These are phyloP conservation scores for Exophiala sp. DNA, from an alignment of 2,329 filamentous ascomycete species.

Conservation along the genomic window DNA sequence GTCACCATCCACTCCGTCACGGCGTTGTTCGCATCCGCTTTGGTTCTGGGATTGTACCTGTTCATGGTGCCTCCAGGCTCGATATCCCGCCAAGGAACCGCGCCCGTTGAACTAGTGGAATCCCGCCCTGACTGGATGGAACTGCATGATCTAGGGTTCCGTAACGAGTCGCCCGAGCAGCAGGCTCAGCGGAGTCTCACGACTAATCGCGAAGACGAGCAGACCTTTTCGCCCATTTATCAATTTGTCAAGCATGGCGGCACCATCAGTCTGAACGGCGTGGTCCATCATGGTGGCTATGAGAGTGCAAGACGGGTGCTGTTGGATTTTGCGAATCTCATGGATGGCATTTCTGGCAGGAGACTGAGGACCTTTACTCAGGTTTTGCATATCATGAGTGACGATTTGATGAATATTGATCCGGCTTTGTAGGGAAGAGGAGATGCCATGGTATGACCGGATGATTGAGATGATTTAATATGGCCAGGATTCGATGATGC, in stretches of 20 bases:
- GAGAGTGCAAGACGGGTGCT: slow-evolving; percentile 48
- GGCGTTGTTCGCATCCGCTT: slow-evolving; percentile 47
- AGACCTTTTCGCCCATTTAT: slow-evolving; percentile 11
- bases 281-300: slow-evolving; percentile 46
- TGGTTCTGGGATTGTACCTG: slow-evolving; percentile 49
- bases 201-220: slow-evolving; percentile 20
- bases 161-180: slow-evolving; percentile 10
- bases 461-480: neutral
- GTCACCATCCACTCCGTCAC: slow-evolving; percentile 48
- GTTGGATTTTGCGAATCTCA: slow-evolving; percentile 47
- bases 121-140: slow-evolving; percentile 46
- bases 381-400: slow-evolving; percentile 52
- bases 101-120: slow-evolving; percentile 42
- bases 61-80: slow-evolving; percentile 41
- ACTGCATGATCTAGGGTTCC: slow-evolving; percentile 30
- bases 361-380: slow-evolving; percentile 47
- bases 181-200: slow-evolving; percentile 33
- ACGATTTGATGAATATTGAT: slow-evolving; percentile 32
- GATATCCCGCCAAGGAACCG: slow-evolving; percentile 27
- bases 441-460: neutral
- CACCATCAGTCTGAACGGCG: slow-evolving; percentile 44
- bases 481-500: too few species aligned
- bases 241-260: slow-evolving; percentile 47
- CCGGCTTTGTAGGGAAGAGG: neutral
- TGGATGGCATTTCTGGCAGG: slow-evolving; percentile 51